phyloP scores from a whole-genome alignment of 805 yeast species.

The Lipomyces mesembrius region DNA sequence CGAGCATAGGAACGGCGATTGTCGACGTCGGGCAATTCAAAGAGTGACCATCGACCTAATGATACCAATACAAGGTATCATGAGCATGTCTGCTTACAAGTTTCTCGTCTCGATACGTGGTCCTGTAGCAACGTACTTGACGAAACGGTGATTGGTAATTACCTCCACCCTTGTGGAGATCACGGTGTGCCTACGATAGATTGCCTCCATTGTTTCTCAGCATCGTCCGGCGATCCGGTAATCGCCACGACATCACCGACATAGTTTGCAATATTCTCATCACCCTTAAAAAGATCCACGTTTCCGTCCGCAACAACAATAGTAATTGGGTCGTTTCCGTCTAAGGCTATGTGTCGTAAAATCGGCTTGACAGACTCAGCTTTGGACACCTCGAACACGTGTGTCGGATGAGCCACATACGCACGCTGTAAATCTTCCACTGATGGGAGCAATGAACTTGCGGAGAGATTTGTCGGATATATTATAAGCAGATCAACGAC shows the following conservation, averaged over 20 bases:
- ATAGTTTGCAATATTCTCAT: slow-evolving; percentile 20
- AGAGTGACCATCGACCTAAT: neutral
- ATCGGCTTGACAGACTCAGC: slow-evolving; percentile 28
- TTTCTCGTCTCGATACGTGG: neutral
- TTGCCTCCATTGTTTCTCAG: slow-evolving; percentile 13
- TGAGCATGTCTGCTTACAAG: neutral
- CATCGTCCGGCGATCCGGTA: slow-evolving; percentile 8
- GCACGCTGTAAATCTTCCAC: slow-evolving; percentile 11
- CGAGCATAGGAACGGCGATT: neutral
- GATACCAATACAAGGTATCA: neutral
- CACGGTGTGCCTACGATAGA: slow-evolving; percentile 1
- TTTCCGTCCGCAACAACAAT: slow-evolving; percentile 21
- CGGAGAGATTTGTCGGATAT: slow-evolving; percentile 17
- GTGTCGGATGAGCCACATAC: slow-evolving; percentile 29
- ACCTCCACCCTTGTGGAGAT: neutral
- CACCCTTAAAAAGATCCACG: slow-evolving; percentile 9
- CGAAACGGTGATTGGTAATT: neutral
- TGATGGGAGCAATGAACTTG: slow-evolving; percentile 12
- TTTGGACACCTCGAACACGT: slow-evolving; percentile 21
- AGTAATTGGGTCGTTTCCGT: slow-evolving; percentile 17
- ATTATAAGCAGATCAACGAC: slow-evolving; percentile 24
- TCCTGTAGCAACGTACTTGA: neutral
- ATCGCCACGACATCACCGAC: slow-evolving; percentile 28
- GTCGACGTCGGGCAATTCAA: neutral
- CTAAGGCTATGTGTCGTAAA: slow-evolving; percentile 30